These are phyloP conservation scores for Triticum aestivum DNA, from an alignment of 176 grass and related monocot species.

Conservation along the genomic window DNA sequence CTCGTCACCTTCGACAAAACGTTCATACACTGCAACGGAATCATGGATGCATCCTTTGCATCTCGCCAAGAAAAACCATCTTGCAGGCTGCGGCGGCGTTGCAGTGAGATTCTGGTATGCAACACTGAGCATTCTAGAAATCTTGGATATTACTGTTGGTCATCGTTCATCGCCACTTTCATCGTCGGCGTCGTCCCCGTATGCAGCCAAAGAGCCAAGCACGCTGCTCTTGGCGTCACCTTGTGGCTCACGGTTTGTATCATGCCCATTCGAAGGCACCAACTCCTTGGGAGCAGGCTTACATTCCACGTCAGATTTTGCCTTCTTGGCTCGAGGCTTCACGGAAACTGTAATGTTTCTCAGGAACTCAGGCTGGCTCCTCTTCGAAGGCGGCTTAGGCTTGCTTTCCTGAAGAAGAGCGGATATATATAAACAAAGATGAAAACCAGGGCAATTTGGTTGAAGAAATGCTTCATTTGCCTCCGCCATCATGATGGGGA, in stretches of 20 bases:
- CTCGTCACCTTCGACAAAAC: not conserved
- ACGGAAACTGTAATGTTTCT: conserved; percentile 78
- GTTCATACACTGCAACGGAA: not conserved
- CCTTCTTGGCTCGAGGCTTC: conserved; percentile 88
- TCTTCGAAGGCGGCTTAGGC: conserved; percentile 55
- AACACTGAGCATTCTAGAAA: not conserved
- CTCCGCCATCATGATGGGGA: not conserved
- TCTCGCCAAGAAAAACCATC: not conserved
- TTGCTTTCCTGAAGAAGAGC: conserved; percentile 33
- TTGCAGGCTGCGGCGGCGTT: not conserved
- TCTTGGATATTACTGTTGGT: not conserved
- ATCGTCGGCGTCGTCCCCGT: conserved; percentile 45
- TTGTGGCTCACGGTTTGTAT: conserved; percentile 12
- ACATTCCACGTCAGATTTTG: conserved; percentile 41
- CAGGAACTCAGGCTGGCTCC: conserved; percentile 48
- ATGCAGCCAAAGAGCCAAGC: conserved; percentile 57
- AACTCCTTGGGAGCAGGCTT: conserved; percentile 18
- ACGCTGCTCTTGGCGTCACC: conserved; percentile 20
- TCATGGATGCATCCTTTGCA: not conserved
- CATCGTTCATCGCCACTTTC: conserved; percentile 62
- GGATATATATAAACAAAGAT: not conserved
- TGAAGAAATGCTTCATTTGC: conserved; percentile 14
- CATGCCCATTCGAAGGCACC: conserved; percentile 24
- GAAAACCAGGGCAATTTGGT: not conserved
- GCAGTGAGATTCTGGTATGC: not conserved